Conservation (phyloP, 441 rosid genomes). For the Flueggea neowawraea region DNA sequence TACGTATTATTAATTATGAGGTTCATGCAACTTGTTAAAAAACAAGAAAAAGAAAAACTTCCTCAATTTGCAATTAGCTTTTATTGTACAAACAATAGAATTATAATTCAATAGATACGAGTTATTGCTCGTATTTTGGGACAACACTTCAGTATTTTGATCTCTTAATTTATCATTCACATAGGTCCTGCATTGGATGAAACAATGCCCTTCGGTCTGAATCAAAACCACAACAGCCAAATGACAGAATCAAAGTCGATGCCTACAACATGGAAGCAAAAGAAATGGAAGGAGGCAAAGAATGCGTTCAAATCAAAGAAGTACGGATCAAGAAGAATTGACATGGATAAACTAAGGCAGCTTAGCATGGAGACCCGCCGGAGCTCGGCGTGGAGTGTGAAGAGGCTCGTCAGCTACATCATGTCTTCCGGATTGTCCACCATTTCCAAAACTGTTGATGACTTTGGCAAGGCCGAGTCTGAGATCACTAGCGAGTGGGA, state of each 20-base stretch:
- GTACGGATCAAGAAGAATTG: constrained; percentile 29
- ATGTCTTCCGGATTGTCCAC: constrained; percentile 45
- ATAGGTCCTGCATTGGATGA: too few relatives aligned
- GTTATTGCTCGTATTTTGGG: too few relatives aligned
- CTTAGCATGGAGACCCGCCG: constrained; percentile 29
- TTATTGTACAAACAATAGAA: too few relatives aligned
- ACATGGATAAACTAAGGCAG: constrained; percentile 41
- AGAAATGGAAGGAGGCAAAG: constrained; percentile 1
- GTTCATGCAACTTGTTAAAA: too few relatives aligned
- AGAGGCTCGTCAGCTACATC: constrained; percentile 38
- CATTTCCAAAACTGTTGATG: constrained; percentile 30
- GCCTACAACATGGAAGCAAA: constrained; percentile 25
- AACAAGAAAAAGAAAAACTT: too few relatives aligned
- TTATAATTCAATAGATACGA: too few relatives aligned
- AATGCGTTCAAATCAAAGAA: constrained; percentile 23
- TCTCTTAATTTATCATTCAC: too few relatives aligned
- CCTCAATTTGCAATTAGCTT: too few relatives aligned
- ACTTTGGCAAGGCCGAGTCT: constrained; percentile 28
- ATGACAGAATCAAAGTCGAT: constrained; percentile 12
- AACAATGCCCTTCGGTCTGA: too few relatives aligned
- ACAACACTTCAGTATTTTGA: too few relatives aligned
- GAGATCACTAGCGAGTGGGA: constrained; percentile 59
- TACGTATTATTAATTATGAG: too few relatives aligned
- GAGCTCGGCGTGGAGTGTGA: constrained; percentile 50
- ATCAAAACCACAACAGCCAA: too few relatives aligned